phyloP scores from a whole-genome alignment of 116 monocot genomes.

The Dioscorea cayenensis region DNA sequence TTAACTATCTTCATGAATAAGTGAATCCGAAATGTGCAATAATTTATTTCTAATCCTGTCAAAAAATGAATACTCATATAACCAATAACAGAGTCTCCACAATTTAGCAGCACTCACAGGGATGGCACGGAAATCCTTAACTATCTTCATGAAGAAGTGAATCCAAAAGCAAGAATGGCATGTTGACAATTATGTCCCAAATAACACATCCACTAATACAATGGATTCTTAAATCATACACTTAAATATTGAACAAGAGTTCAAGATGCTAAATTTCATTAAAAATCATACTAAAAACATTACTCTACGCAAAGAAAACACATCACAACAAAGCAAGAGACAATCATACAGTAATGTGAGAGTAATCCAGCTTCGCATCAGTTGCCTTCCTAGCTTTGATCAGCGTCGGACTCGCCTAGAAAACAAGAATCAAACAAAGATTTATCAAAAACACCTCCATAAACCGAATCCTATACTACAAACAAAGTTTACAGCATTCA shows the following conservation, averaged over 20 bases:
- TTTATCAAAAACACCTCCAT: background rate
- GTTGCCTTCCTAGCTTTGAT: constrained; percentile 57
- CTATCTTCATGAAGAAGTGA: background rate
- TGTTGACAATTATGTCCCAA: too few relatives aligned
- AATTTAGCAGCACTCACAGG: background rate
- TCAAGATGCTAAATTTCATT: too few relatives aligned
- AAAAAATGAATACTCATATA: too few relatives aligned
- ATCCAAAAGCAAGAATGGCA: background rate
- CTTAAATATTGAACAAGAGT: too few relatives aligned
- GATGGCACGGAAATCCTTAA: too few relatives aligned
- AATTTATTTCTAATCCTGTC: background rate
- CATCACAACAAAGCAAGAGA: background rate
- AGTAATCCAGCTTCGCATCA: constrained; percentile 76
- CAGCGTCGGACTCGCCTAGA: constrained; percentile 40
- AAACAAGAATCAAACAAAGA: background rate
- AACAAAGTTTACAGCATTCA: background rate
- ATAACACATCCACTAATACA: background rate
- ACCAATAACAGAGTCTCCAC: too few relatives aligned
- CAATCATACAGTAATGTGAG: constrained; percentile 58
- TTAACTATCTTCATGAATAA: background rate
- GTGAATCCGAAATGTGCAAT: background rate
- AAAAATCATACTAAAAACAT: too few relatives aligned
- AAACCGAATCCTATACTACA: background rate
- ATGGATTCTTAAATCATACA: background rate
- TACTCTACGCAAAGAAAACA: background rate